Conservation (phyloP, 148 eudicot species). For the Polygonum aviculare region DNA sequence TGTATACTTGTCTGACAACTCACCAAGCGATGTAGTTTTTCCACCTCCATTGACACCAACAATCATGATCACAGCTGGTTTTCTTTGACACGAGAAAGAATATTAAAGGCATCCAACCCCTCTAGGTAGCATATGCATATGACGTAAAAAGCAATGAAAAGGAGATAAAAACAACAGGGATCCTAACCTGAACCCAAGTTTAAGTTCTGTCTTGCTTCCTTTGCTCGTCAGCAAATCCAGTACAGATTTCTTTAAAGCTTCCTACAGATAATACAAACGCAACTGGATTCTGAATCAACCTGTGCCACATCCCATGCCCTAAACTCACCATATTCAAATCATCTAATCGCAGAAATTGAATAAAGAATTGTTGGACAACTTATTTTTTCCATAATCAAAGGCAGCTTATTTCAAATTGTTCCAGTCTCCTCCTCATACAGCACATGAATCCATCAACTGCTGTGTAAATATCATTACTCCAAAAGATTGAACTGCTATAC, state of each 20-base stretch:
- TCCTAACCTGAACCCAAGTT: slow-evolving; percentile 79
- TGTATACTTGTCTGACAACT: slow-evolving; percentile 15
- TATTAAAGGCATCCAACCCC: slow-evolving; percentile 4
- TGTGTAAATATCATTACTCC: not conserved
- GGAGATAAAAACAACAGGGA: not conserved
- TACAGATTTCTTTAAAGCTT: slow-evolving; percentile 71
- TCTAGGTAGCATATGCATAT: not conserved
- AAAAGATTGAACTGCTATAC: not conserved
- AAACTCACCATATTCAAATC: not conserved
- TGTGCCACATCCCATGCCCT: not conserved
- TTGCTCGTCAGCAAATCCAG: slow-evolving; percentile 64
- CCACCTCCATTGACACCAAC: slow-evolving; percentile 99
- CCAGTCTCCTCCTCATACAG: not conserved
- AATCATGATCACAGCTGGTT: slow-evolving; percentile 92
- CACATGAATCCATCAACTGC: not conserved
- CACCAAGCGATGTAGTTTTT: slow-evolving; percentile 96
- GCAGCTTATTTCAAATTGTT: not conserved
- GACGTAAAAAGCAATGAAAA: slow-evolving; percentile 10
- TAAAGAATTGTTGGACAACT: not conserved
- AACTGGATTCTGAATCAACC: not conserved
- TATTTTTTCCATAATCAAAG: not conserved
- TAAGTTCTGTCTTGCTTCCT: slow-evolving; percentile 73
- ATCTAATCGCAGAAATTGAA: not conserved
- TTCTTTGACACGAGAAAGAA: slow-evolving; percentile 33
- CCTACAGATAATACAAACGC: slow-evolving; percentile 34